A percentile compares a stretch with the other conserved stretches of the same genome.
These are phyloP conservation scores for Pseudoturritis turrita DNA, from an alignment of 345 rosid species.

Conservation along the genomic window DNA sequence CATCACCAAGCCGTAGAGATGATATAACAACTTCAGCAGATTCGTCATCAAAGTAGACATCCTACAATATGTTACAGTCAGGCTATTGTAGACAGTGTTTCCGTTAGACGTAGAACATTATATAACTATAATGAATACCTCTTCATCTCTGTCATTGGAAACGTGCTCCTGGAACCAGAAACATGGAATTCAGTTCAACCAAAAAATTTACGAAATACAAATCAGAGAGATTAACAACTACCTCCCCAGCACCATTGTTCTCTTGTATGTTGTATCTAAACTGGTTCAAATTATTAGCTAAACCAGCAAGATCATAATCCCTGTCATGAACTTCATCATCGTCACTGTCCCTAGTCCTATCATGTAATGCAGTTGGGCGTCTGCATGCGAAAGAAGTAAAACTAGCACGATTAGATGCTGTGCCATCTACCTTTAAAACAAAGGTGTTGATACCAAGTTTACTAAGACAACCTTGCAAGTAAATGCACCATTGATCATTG, in stretches of 20 bases:
- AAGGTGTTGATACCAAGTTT: not conserved
- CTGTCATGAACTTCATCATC: slow-evolving; percentile 90
- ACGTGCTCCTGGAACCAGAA: slow-evolving; percentile 55
- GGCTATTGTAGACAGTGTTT: not conserved
- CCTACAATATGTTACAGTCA: slow-evolving; percentile 45
- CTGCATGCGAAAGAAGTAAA: slow-evolving; percentile 38
- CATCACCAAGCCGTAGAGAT: slow-evolving; percentile 95
- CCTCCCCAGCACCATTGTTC: slow-evolving; percentile 83
- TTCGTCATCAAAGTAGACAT: slow-evolving; percentile 91
- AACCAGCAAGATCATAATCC: slow-evolving; percentile 89
- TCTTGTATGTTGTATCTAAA: slow-evolving; percentile 88
- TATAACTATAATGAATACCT: slow-evolving; percentile 42
- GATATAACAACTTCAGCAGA: slow-evolving; percentile 96
- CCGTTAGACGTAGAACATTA: not conserved
- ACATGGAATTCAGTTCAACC: slow-evolving; percentile 13
- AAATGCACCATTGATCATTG: not conserved
- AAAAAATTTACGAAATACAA: not conserved
- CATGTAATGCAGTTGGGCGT: slow-evolving; percentile 95
- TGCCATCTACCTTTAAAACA: not conserved
- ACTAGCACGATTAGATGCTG: not conserved
- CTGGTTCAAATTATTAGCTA: slow-evolving; percentile 84
- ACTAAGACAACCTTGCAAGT: not conserved
- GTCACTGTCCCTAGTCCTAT: slow-evolving; percentile 91
- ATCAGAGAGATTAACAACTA: slow-evolving; percentile 19
- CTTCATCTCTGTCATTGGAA: slow-evolving; percentile 79